Base-by-base conservation (phyloP, 228 moss, liverwort and hornwort species). In the Sphagnum fallax region DNA sequence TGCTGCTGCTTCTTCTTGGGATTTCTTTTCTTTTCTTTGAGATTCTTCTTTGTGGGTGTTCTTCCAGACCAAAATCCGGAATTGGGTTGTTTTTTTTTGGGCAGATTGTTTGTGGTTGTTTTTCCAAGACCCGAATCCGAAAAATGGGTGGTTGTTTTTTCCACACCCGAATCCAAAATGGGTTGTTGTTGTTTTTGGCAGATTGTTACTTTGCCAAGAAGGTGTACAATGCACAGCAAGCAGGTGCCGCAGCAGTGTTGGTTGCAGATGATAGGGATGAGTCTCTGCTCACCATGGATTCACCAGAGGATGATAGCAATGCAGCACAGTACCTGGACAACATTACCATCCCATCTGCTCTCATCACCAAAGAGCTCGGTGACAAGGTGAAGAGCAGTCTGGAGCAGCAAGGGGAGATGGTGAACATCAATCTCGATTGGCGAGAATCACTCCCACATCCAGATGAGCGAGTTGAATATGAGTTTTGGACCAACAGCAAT, bases 131-230 rank as follows among this genome's bases (percentile, higher is more conserved):
- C 55, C 12, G 1, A 55, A 55, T 55, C 32, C 32, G 32, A 32
- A 32, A 32, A 32, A 32, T 32, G 32, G 32, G 9, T 55, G 55
- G 55, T 55, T 55, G 53, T 12, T 12, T 7, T 12, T 55, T 7
- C 8, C 8, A 55, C 9, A 8, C 0, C 53, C 12, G 12, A 55
- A 55, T 55, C 32, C 32, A 32, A 32, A 32, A 32, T 32, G 32
- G 32, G 53, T 55, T 55, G 53, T 7, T 7, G 55, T 55, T 75
- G 48, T 69, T 72, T 67, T 51, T 53, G 67, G 90, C 86, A 76
- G 92, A 86, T 53, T 95, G 95, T 72, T 92, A 89, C 77, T 95
- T 92, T 59, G 95, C 95, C 6, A 88, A 75, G 73, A 90, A 92
- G 81, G 95, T 92, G 4, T 88, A 79, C 63, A 81, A 91, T 60